Evolutionary conservation across 2,329 filamentous ascomycete species (phyloP), one percentile per base, ranked within the genome.

Genomic region (Herpotrichia juniperi): DNA sequence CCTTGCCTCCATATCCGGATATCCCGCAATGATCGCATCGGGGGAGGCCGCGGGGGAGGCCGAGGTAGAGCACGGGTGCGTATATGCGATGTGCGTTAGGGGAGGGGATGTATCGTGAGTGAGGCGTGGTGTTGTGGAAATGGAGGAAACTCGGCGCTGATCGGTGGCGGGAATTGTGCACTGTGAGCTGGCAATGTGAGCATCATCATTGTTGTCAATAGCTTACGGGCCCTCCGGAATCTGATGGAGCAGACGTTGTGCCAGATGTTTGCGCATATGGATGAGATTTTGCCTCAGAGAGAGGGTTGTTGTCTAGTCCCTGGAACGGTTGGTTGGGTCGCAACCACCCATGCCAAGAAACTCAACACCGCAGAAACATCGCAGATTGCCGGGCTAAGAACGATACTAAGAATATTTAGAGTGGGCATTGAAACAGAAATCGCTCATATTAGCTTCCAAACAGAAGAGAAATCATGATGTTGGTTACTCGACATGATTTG

Each of bases 151-250:
- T 34, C 37, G 44, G 45, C 22, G 53, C 16, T 12, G 53, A 56
- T 56, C 53, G 26, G 53, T 56, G 53, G 53, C 53, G 42, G 52
- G 42, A 43, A n/a, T 46, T 46, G 49, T 54, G 51, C 43, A 42
- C 22, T 51, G 51, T 56, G 53, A 46, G 49, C 21, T 56, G 53
- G 53, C 53, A 52, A 30, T 14, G 10, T 31, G 9, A n/a, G 28
- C 28, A n/a, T 30, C 40, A 25, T 30, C 31, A 14, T 14, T 10
- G 31, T 34, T 37, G 16, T 37, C 34, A n/a, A n/a, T n/a, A 31
- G 28, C 9, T 9, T n/a, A 31, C 28, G 9, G 28, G 28, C n/a
- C 9, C 9, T n/a, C n/a, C 28, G 28, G n/a, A 31, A 31, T n/a
- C 9, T 9, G 28, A n/a, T 31, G 9, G 28, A 26, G 22, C 22